Conservation (phyloP, 148 eudicot genomes). For the Fagopyrum esculentum region DNA sequence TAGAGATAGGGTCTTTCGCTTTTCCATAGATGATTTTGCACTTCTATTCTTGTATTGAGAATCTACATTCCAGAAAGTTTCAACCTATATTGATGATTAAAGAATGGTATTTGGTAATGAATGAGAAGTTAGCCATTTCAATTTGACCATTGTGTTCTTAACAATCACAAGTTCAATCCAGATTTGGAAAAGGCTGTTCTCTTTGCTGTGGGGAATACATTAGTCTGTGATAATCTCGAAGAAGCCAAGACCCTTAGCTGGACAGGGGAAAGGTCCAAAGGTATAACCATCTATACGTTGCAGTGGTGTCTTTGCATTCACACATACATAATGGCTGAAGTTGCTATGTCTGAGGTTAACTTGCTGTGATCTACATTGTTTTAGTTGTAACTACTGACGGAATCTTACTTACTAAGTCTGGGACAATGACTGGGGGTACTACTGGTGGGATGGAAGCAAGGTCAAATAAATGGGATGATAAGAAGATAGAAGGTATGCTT, state of each 20-base stretch:
- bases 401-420: slow-evolving; percentile 81
- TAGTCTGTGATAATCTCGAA: slow-evolving; percentile 86
- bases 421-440: slow-evolving; percentile 99
- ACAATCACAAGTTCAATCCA: slow-evolving; percentile 70
- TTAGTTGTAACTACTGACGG: slow-evolving; percentile 95
- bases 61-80: not conserved
- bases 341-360: not conserved
- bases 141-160: slow-evolving; percentile 32
- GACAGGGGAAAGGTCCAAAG: slow-evolving; percentile 90
- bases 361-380: not conserved
- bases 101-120: not conserved
- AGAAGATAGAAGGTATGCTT: slow-evolving; percentile 78
- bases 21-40: not conserved
- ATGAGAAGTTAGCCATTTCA: not conserved
- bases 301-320: not conserved
- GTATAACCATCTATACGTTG: slow-evolving; percentile 22
- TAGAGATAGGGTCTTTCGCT: not conserved
- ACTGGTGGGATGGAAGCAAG: slow-evolving; percentile 99
- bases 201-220: slow-evolving; percentile 92
- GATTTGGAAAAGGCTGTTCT: slow-evolving; percentile 82
- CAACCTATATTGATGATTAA: not conserved
- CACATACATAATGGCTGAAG: not conserved
- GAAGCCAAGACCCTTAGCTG: slow-evolving; percentile 95
- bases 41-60: not conserved
- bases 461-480: slow-evolving; percentile 96